These are phyloP conservation scores for Luzula sylvatica DNA, from an alignment of 176 grass and related monocot species.

Conservation along the genomic window DNA sequence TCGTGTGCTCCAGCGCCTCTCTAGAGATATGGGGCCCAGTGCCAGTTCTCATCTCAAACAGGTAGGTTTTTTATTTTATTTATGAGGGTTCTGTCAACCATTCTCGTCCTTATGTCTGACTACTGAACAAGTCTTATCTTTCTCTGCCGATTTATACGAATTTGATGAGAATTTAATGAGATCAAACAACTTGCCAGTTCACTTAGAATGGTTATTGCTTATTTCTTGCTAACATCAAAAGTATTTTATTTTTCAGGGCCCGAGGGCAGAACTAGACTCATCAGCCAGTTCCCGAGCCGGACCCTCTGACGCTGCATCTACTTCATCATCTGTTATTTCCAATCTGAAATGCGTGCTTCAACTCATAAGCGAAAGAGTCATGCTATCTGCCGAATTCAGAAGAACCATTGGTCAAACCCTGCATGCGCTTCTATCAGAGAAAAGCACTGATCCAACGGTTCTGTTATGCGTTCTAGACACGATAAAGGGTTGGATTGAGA, in stretches of 20 bases:
- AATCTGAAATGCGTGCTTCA: constrained; percentile 84
- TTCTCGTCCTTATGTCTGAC: neutral
- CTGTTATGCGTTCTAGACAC: constrained; percentile 84
- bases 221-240: constrained; percentile 4
- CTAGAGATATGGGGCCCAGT: constrained; percentile 89
- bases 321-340: constrained; percentile 57
- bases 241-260: constrained; percentile 55
- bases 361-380: constrained; percentile 88
- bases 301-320: constrained; percentile 33
- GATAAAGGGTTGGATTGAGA: constrained; percentile 92
- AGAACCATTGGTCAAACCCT: constrained; percentile 78
- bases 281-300: constrained; percentile 63
- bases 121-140: too few species aligned
- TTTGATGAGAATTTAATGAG: too few species aligned
- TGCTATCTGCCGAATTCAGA: constrained; percentile 61
- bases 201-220: neutral
- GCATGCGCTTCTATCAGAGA: constrained; percentile 72
- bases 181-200: too few species aligned
- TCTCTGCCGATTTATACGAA: too few species aligned
- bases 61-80: constrained; percentile 36
- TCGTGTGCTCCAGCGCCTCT: constrained; percentile 77
- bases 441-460: constrained; percentile 62
- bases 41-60: constrained; percentile 60
- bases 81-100: constrained; percentile 8
- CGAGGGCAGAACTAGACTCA: constrained; percentile 71